These are phyloP conservation scores for Malassezia obtusa DNA, from an alignment of 1,284 basidiomycete genomes.

Conservation along the genomic window DNA sequence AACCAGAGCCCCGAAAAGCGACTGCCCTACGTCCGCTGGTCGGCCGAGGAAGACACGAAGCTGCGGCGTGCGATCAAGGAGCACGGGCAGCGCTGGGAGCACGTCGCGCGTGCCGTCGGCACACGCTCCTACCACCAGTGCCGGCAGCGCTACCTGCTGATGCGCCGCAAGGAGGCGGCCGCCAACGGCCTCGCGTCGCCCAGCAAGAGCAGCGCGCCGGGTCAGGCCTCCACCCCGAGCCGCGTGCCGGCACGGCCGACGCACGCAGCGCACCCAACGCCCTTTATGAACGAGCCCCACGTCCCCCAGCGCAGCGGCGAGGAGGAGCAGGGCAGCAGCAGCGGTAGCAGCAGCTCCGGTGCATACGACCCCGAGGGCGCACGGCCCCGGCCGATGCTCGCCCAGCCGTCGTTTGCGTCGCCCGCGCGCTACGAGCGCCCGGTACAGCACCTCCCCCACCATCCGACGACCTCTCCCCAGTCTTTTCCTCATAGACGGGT, in stretches of 20 bases:
- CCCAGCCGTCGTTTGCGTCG: background rate
- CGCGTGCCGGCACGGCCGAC: background rate
- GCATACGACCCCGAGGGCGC: background rate
- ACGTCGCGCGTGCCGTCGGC: slow-evolving; percentile 44
- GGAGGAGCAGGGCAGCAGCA: background rate
- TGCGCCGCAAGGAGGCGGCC: slow-evolving; percentile 44
- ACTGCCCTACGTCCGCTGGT: slow-evolving; percentile 46
- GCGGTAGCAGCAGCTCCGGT: background rate
- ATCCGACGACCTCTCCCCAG: background rate
- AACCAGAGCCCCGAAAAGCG: slow-evolving; percentile 45
- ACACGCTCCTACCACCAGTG: slow-evolving; percentile 47
- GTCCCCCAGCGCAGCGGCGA: background rate
- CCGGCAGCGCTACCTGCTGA: slow-evolving; percentile 45
- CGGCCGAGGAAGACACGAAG: slow-evolving; percentile 43
- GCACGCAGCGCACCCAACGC: background rate
- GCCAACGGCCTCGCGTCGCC: slow-evolving; percentile 16
- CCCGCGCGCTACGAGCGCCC: slow-evolving; percentile 2
- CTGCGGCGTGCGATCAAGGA: slow-evolving; percentile 42
- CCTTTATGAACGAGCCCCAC: background rate
- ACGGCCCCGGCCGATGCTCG: background rate
- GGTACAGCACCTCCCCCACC: background rate
- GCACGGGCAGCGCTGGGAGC: slow-evolving; percentile 46
- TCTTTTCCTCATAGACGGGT: background rate
- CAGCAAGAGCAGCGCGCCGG: background rate
- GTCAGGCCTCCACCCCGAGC: background rate